Base-by-base conservation (phyloP, 2,329 filamentous ascomycete species). In the Neodidymelliopsis sp. region DNA sequence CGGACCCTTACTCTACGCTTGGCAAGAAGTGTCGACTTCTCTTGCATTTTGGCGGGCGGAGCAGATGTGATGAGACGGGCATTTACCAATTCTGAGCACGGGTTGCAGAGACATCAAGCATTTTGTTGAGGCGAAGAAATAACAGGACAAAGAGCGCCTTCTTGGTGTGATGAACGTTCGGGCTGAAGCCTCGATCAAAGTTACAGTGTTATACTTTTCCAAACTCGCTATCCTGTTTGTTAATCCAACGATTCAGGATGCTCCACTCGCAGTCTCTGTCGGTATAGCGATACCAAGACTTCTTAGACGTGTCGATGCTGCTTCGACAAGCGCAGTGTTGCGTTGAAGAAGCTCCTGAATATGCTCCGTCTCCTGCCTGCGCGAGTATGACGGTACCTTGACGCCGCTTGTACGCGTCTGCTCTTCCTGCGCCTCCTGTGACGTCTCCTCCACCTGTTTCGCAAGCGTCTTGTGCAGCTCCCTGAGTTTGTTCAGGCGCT, bases 401-500 rank as follows among this genome's bases (percentile, higher is more conserved):
- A 69, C 54, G 20, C 50, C 19, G n/a, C 41, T 11, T 23, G 43
- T n/a, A 38, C 27, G 24, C 29, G 38, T 23, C 12, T 51, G 52
- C 30, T 59, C 54, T 6, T 58, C 49, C 19, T 60, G 51, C 13
- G 55, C 53, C 20, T 53, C 57, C 19, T 57, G 48, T 4, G 48
- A 50, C 8, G 54, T 54, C 33, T 59, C 59, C 23, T 65, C 52
- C 5, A 65, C 63, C 41, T 70, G 57, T 30, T 63, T 59, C 24
- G 53, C 51, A 11, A 88, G 69, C 39, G 81, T 77, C n/a, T 78
- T 75, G 59, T 81, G 80, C 31, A 86, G 71, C 28, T 73, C 67
- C 65, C 77, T 78, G 48, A 85, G 76, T 56, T 84, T 81, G 38
- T 84, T 77, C 41, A 87, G 76, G 30, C 86, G 81, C 64, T 79